Evolutionary conservation across 1,284 basidiomycete genomes (phyloP), one percentile per base, ranked within the genome.

Genomic region (Thecaphora thlaspeos): DNA sequence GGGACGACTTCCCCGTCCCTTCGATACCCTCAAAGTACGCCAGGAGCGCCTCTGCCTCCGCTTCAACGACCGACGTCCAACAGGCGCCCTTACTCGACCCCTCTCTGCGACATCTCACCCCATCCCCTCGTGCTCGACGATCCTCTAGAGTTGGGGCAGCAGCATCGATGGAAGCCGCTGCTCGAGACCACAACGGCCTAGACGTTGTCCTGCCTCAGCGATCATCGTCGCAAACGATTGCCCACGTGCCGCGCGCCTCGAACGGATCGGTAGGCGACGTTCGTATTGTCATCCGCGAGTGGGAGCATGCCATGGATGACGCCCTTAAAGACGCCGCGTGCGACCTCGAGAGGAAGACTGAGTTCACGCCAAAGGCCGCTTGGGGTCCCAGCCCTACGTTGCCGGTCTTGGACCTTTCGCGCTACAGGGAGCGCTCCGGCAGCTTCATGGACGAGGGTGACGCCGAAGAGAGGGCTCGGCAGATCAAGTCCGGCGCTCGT

Each of bases 361-460:
- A 61, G 28, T 41, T 52, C 7, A 36, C 45, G 21, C 51, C 46
- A 21, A 56, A 54, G 32, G 47, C 58, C 15, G 36, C 47, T 15
- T 72, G 70, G 70, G 64, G 57, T 2, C 68, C 64, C 1, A 61
- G 54, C 10, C 70, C 70, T 14, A 55, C 57, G 42, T 48, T 72
- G 23, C 70, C 61, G 17, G 56, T 56, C 18, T 54, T 70, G n/a
- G 55, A 51, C 34, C 51, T 59, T 14, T 49, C 53, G 23, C 52
- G 46, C 22, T 56, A 55, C 48, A 54, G 50, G 45, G 50, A 59
- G 44, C 52, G 64, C 23, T 54, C 50, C 1, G 61, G 60, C 22
- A 71, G 67, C 52, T 71, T 69, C 45, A 42, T 71, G 42, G 67
- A 63, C 22, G 68, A 70, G 19, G 47, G 43, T 2, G 63, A 66